Percentiles rank a stretch among this genome's conserved stretches.
phyloP scores from a whole-genome alignment of 306 rosid species.

The Quercus glauca region DNA sequence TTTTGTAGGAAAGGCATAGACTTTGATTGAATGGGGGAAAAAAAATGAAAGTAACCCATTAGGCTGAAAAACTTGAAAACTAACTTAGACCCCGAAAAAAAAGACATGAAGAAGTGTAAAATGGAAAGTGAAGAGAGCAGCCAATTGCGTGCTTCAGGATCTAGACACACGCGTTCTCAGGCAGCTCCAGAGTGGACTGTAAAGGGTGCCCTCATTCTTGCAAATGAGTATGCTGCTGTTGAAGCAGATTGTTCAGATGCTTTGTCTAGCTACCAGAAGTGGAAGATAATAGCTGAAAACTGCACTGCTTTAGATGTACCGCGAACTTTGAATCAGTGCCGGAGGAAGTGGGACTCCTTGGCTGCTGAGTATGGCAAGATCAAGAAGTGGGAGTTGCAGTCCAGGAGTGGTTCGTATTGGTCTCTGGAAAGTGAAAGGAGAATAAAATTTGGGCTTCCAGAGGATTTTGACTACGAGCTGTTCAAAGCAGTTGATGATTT shows the following conservation, averaged over 20 bases:
- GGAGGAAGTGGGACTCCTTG: conserved; percentile 68
- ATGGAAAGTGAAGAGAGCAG: conserved; percentile 15
- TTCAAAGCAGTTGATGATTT: conserved; percentile 41
- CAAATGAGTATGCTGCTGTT: conserved; percentile 69
- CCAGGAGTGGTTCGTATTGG: conserved; percentile 26
- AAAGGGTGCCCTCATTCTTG: conserved; percentile 55
- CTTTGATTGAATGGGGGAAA: background rate
- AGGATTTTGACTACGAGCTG: conserved; percentile 49
- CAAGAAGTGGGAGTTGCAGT: conserved; percentile 26
- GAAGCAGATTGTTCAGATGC: conserved; percentile 61
- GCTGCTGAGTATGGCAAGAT: conserved; percentile 22
- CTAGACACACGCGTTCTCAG: conserved; percentile 62
- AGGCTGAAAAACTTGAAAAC: background rate
- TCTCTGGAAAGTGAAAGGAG: conserved; percentile 27
- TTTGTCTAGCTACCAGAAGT: conserved; percentile 51
- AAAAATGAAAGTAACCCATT: background rate
- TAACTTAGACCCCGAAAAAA: background rate
- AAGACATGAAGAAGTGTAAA: background rate
- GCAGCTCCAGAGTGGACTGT: conserved; percentile 63
- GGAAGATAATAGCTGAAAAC: conserved; percentile 52
- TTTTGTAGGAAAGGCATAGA: background rate
- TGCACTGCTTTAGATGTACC: conserved; percentile 54
- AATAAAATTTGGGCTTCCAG: conserved; percentile 41
- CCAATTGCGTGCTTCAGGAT: conserved; percentile 2
- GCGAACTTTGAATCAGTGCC: conserved; percentile 55